Percentiles rank a stretch among this genome's conserved stretches.
These are phyloP conservation scores for Dictyostelium capitatum DNA, from an alignment of 78 protist genomes.

Conservation along the genomic window DNA sequence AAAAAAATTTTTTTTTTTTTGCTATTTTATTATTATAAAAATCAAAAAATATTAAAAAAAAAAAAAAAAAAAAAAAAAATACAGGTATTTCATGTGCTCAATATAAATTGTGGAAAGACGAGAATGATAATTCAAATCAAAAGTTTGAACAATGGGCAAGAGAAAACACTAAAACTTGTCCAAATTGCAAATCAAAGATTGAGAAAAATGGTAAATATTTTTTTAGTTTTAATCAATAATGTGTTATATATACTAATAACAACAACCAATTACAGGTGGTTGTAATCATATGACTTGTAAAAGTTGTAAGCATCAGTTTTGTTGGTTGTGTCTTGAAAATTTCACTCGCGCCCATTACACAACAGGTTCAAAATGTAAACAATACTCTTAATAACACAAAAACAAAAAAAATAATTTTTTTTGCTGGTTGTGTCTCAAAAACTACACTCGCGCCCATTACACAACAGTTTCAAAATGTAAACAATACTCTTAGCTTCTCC, in stretches of 20 bases:
- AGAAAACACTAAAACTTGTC: conserved; percentile 73
- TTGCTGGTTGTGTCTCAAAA: conserved; percentile 62
- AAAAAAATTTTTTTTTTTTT: not conserved
- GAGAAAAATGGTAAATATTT: conserved; percentile 89
- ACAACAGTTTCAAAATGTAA: conserved; percentile 9
- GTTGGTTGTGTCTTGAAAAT: conserved; percentile 56
- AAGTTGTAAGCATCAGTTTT: conserved; percentile 36
- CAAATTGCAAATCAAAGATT: conserved; percentile 67
- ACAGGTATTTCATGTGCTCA: conserved; percentile 42
- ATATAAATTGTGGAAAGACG: conserved; percentile 21
- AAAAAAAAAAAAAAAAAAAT: too few species aligned
- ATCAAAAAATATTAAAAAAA: too few species aligned
- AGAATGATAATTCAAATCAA: conserved; percentile 30
- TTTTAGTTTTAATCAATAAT: too few species aligned
- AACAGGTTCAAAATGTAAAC: conserved; percentile 24
- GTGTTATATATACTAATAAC: too few species aligned
- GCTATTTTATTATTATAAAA: not conserved
- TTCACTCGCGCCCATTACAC: not conserved
- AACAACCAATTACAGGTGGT: too few species aligned
- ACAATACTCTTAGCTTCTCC: conserved; percentile 54
- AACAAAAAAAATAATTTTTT: too few species aligned
- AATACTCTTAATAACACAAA: conserved; percentile 27
- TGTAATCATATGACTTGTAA: conserved; percentile 85
- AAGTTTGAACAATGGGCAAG: conserved; percentile 26
- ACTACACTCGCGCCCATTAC: not conserved